These are phyloP conservation scores for Thalassiosira mediterranea DNA, from an alignment of 352 stramenopile genomes.

Conservation along the genomic window DNA sequence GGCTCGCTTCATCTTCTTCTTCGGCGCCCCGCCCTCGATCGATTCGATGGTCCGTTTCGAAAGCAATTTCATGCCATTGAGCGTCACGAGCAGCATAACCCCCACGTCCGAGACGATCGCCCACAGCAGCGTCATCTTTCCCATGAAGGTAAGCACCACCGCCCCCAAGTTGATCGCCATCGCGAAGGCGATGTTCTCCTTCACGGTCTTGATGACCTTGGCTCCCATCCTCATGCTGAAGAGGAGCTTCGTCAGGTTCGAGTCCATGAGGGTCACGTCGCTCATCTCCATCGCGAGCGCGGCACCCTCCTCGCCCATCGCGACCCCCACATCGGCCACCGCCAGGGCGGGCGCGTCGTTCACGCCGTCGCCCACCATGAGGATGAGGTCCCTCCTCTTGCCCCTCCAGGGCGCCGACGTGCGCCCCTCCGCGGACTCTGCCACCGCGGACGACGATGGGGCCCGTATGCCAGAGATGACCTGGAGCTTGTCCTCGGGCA, in stretches of 20 bases:
- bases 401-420: too few relatives aligned
- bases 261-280: conserved; percentile 63
- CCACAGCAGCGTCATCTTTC: conserved; percentile 77
- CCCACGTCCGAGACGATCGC: conserved; percentile 80
- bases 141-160: conserved; percentile 67
- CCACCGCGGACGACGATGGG: too few relatives aligned
- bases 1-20: neutral
- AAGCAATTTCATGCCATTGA: conserved; percentile 82
- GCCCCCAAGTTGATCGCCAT: conserved; percentile 71
- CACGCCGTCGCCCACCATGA: conserved; percentile 94
- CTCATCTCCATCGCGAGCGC: conserved; percentile 74
- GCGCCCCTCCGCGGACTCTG: too few relatives aligned
- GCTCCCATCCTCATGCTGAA: conserved; percentile 76
- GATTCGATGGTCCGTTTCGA: conserved; percentile 33
- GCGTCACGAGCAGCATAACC: conserved; percentile 78
- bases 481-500: conserved; percentile 93
- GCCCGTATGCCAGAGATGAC: conserved; percentile 87
- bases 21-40: conserved; percentile 11
- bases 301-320: conserved; percentile 87
- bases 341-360: conserved; percentile 93
- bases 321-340: conserved; percentile 91
- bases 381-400: conserved; percentile 86
- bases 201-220: conserved; percentile 71
- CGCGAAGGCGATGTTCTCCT: conserved; percentile 83
- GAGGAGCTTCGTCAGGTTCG: conserved; percentile 70